These are phyloP conservation scores for Coix lacrymajobi DNA, from an alignment of 176 grass and related monocot genomes.

Conservation along the genomic window DNA sequence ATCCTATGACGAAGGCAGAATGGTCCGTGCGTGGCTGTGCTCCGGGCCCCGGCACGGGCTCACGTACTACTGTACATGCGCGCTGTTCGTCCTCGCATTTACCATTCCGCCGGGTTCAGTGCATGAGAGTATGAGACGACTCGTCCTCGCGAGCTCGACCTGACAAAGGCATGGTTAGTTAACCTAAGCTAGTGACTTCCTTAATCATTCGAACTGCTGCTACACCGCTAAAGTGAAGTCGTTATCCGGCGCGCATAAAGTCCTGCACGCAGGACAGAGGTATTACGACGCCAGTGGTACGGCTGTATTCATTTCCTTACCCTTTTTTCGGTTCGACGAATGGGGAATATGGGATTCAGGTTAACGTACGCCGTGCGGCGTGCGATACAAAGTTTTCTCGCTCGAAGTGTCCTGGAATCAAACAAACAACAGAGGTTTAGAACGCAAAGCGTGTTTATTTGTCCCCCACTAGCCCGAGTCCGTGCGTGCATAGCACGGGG, in stretches of 20 bases:
- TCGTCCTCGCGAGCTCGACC: not conserved
- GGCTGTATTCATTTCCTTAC: not conserved
- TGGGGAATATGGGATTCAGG: not conserved
- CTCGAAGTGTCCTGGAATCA: not conserved
- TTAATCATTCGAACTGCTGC: not conserved
- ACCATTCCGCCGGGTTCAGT: not conserved
- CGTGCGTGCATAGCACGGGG: not conserved
- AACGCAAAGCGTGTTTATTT: not conserved
- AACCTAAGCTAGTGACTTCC: not conserved
- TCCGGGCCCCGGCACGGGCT: too few species aligned
- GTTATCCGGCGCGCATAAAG: not conserved
- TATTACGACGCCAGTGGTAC: not conserved
- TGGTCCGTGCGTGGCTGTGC: not conserved
- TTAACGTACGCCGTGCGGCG: not conserved
- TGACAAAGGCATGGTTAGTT: not conserved
- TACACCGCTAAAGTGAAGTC: not conserved
- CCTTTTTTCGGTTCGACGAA: not conserved
- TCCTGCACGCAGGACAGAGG: not conserved
- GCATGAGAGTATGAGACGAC: not conserved
- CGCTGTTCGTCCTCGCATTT: not conserved
- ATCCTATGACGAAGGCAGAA: not conserved
- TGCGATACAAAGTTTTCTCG: not conserved
- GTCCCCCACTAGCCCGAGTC: conserved; percentile 3
- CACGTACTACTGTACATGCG: not conserved
- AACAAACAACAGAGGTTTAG: not conserved